phyloP scores from a whole-genome alignment of 1,139 yeast species.

The Geotrichum histeridarum region DNA sequence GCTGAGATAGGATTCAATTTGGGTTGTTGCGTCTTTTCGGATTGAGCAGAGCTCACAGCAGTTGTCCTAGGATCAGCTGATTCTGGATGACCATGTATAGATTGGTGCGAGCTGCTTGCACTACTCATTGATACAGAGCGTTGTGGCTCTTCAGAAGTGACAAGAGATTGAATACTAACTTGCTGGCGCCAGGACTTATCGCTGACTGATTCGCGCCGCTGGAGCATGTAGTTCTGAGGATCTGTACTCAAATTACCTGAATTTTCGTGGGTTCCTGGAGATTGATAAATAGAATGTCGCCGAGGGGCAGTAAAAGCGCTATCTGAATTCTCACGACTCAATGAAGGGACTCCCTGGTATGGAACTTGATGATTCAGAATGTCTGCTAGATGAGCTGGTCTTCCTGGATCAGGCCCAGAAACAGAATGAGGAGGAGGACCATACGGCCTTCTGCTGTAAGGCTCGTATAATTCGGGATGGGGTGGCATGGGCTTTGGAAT shows the following conservation, averaged over 20 bases:
- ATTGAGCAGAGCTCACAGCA: neutral
- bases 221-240: slow-evolving; percentile 9
- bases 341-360: neutral
- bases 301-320: neutral
- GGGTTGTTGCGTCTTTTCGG: neutral
- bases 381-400: neutral
- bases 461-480: neutral
- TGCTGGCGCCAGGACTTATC: slow-evolving; percentile 10
- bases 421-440: neutral
- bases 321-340: neutral
- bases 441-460: neutral
- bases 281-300: slow-evolving; percentile 8
- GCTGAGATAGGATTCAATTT: slow-evolving; percentile 5
- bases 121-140: too few species aligned
- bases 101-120: too few species aligned
- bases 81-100: too few species aligned
- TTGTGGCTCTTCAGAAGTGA: neutral
- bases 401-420: neutral
- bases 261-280: neutral
- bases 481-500: too few species aligned
- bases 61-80: too few species aligned
- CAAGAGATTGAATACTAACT: slow-evolving; percentile 11
- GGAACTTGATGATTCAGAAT: neutral
- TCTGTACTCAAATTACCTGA: slow-evolving; percentile 6
- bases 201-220: neutral